Conservation (phyloP, 2,329 filamentous ascomycete species). For the Lachnellula occidentalis region DNA sequence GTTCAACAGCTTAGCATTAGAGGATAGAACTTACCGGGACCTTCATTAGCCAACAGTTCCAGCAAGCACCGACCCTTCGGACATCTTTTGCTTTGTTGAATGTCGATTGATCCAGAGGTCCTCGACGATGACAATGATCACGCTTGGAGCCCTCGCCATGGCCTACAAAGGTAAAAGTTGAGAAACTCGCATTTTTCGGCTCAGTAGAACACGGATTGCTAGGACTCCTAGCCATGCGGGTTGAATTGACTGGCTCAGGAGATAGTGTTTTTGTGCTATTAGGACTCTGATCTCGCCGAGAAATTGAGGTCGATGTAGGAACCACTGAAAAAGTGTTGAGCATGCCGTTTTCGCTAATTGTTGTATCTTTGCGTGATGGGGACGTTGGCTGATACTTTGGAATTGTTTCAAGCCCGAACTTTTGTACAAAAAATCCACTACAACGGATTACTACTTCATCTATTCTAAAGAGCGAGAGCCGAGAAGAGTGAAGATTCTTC, state of each 20-base stretch:
- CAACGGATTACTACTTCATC: too few species aligned
- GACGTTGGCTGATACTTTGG: neutral
- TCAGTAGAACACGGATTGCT: neutral
- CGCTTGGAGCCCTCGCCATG: neutral
- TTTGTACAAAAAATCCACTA: constrained; percentile 18
- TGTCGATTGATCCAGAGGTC: constrained; percentile 12
- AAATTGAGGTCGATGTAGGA: neutral
- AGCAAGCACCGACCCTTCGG: constrained; percentile 20
- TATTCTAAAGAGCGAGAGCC: too few species aligned
- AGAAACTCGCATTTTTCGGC: neutral
- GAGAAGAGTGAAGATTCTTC: too few species aligned
- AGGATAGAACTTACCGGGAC: constrained; percentile 13
- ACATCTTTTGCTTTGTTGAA: constrained; percentile 16
- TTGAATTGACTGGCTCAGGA: neutral
- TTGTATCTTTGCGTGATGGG: neutral
- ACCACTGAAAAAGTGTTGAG: neutral
- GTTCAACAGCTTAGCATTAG: neutral
- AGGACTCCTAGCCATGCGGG: neutral
- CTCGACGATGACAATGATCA: constrained; percentile 11
- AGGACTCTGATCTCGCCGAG: neutral
- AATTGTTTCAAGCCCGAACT: constrained; percentile 11
- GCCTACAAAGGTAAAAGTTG: constrained; percentile 11
- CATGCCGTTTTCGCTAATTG: neutral
- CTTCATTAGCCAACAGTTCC: constrained; percentile 24
- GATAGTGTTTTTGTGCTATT: constrained; percentile 1